Conservation (phyloP, 371 early-diverging fungal genomes). For the Rhizopus stolonifer region DNA sequence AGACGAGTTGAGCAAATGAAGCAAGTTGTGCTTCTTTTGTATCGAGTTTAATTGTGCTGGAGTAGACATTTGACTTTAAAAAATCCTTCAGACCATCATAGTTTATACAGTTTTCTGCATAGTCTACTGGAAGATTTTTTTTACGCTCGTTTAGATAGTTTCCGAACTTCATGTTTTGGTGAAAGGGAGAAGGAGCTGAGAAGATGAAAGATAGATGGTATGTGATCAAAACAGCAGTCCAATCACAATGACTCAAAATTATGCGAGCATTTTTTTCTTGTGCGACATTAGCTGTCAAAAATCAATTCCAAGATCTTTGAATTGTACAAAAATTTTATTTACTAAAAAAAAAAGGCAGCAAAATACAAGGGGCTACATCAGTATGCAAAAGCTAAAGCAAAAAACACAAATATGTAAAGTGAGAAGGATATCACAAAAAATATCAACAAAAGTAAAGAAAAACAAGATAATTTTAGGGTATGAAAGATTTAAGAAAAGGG, state of each 20-base stretch:
- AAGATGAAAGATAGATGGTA: neutral
- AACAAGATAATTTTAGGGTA: neutral
- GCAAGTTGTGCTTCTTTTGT: conserved; percentile 11
- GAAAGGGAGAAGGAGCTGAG: neutral
- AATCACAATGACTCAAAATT: neutral
- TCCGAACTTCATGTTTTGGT: conserved; percentile 70
- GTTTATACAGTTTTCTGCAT: conserved; percentile 62
- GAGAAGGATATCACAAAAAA: neutral
- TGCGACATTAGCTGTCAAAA: too few relatives aligned
- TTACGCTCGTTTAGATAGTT: conserved; percentile 67
- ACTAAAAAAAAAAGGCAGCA: neutral
- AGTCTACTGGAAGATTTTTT: conserved; percentile 55
- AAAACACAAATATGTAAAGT: neutral
- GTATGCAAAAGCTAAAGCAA: neutral
- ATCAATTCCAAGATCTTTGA: too few relatives aligned
- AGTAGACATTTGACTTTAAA: conserved; percentile 52
- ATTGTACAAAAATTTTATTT: neutral
- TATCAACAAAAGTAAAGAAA: too few relatives aligned
- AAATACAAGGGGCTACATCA: neutral
- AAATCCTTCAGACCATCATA: conserved; percentile 63
- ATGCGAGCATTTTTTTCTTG: too few relatives aligned
- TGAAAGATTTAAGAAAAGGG: conserved; percentile 43
- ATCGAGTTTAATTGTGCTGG: conserved; percentile 36
- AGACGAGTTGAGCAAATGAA: conserved; percentile 46
- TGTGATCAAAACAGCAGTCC: neutral